These are phyloP conservation scores for Dactylellina parvicollis DNA, from an alignment of 2,329 filamentous ascomycete genomes.

Conservation along the genomic window DNA sequence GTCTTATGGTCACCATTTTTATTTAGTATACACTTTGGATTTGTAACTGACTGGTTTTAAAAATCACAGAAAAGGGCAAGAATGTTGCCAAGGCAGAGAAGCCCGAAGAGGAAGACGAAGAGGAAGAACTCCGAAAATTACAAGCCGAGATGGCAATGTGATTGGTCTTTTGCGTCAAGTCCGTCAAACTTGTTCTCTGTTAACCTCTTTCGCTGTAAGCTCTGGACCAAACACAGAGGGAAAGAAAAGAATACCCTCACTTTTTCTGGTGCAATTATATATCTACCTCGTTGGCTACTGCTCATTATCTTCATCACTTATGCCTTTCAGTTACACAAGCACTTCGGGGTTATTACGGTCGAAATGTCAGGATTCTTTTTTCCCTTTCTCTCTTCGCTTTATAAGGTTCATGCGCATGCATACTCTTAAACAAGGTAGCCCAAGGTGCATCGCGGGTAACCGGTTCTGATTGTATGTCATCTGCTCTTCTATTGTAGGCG, in stretches of 20 bases:
- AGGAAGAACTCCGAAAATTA: conserved; percentile 89
- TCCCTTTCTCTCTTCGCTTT: conserved; percentile 1
- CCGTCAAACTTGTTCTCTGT: conserved; percentile 7
- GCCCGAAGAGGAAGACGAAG: conserved; percentile 96
- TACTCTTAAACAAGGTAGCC: not conserved
- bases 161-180: conserved; percentile 52
- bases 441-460: conserved; percentile 27
- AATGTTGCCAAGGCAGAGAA: conserved; percentile 62
- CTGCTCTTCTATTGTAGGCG: conserved; percentile 32
- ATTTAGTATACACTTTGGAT: not conserved
- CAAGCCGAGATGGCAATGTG: conserved; percentile 98
- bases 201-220: conserved; percentile 12
- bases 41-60: conserved; percentile 49
- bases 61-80: conserved; percentile 66
- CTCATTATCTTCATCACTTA: conserved; percentile 1
- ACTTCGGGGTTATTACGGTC: conserved; percentile 15
- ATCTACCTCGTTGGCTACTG: not conserved
- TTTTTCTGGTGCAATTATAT: not conserved
- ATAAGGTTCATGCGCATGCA: conserved; percentile 22
- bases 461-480: conserved; percentile 3
- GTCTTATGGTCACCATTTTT: conserved; percentile 60
- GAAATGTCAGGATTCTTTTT: conserved; percentile 25
- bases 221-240: not conserved
- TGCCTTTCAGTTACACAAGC: conserved; percentile 4
- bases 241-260: conserved; percentile 23